Percentiles rank a stretch among this genome's conserved stretches.
These are phyloP conservation scores for Solanum peruvianum DNA, from an alignment of 257 asterid species.

Conservation along the genomic window DNA sequence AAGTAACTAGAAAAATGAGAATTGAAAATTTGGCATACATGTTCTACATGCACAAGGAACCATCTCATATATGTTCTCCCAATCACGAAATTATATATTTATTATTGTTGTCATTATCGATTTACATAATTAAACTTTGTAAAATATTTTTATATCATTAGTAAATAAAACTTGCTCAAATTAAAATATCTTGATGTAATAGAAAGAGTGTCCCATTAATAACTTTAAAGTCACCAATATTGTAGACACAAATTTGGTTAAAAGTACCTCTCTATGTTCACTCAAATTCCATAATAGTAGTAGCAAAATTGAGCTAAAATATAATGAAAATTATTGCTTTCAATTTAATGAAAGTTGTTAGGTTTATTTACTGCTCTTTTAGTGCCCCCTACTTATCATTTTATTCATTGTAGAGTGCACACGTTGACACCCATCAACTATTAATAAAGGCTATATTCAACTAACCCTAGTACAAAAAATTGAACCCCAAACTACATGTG, in stretches of 20 bases:
- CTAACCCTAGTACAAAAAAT: neutral
- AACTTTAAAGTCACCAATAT: neutral
- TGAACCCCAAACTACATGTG: neutral
- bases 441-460: neutral
- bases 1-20: neutral
- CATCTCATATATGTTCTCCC: neutral
- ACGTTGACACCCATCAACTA: neutral
- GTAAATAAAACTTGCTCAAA: neutral
- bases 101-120: neutral
- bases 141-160: neutral
- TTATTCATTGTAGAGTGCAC: neutral
- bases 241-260: neutral
- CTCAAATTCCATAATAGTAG: neutral
- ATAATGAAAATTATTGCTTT: neutral
- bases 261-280: neutral
- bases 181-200: neutral
- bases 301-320: neutral
- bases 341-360: neutral
- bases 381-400: neutral
- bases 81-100: neutral
- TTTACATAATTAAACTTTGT: neutral
- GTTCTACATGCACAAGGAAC: neutral
- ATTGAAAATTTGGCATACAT: neutral
- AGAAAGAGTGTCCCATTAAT: neutral
- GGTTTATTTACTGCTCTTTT: neutral